Conservation (phyloP, 805 yeast genomes). For the Sugiyamaella chiloensis region DNA sequence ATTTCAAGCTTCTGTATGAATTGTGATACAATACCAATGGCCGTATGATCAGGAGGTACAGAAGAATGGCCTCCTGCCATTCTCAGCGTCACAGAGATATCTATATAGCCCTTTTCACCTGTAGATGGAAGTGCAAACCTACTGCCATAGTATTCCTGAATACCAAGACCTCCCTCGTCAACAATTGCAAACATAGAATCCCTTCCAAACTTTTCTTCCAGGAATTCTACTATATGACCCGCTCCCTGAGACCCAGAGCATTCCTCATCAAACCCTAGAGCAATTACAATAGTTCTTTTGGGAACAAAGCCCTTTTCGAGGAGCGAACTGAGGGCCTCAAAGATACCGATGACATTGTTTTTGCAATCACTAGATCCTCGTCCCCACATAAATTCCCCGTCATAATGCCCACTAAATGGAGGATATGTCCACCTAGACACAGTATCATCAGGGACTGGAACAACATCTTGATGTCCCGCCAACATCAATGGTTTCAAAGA, state of each 20-base stretch:
- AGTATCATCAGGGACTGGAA: slow-evolving; percentile 63
- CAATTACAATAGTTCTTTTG: slow-evolving; percentile 55
- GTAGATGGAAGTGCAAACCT: slow-evolving; percentile 49
- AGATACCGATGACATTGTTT: slow-evolving; percentile 57
- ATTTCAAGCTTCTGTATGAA: slow-evolving; percentile 51
- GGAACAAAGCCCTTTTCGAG: slow-evolving; percentile 52
- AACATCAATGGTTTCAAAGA: slow-evolving; percentile 60
- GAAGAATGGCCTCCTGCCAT: slow-evolving; percentile 75
- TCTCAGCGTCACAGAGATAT: slow-evolving; percentile 43
- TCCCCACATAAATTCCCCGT: slow-evolving; percentile 66
- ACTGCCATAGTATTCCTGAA: slow-evolving; percentile 17
- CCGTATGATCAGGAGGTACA: slow-evolving; percentile 70
- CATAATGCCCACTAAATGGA: slow-evolving; percentile 66
- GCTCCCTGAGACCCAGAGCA: slow-evolving; percentile 67
- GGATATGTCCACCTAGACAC: slow-evolving; percentile 58
- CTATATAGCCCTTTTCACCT: slow-evolving; percentile 55
- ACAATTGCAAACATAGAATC: slow-evolving; percentile 59
- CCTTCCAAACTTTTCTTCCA: slow-evolving; percentile 59
- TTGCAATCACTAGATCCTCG: slow-evolving; percentile 79
- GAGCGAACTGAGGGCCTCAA: slow-evolving; percentile 61
- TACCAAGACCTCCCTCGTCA: slow-evolving; percentile 60
- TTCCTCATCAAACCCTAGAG: slow-evolving; percentile 82
- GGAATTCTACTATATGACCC: slow-evolving; percentile 39
- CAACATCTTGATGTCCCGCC: slow-evolving; percentile 79
- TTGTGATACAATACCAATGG: slow-evolving; percentile 64